Evolutionary conservation across 805 yeast species (phyloP).

Genomic region (Lipomyces yamadae): DNA sequence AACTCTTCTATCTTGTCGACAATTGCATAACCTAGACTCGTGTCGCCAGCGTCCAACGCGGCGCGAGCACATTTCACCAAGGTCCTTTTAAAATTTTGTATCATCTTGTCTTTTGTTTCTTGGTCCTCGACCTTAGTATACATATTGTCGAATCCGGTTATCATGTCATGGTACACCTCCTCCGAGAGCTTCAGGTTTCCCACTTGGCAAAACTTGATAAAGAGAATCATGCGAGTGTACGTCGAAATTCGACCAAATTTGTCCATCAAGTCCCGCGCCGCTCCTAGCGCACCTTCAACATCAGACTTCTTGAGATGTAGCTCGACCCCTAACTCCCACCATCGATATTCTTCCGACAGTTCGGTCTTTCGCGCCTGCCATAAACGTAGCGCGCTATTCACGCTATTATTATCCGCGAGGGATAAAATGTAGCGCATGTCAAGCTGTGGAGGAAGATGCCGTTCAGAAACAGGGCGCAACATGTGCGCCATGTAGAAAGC

Average conservation of each 20-base stretch:
- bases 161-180: slow-evolving; percentile 18
- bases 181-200: slow-evolving; percentile 19
- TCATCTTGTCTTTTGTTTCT: not conserved
- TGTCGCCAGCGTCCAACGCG: slow-evolving; percentile 22
- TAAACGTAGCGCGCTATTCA: slow-evolving; percentile 12
- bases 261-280: slow-evolving; percentile 17
- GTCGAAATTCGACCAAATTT: slow-evolving; percentile 14
- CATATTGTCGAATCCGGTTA: slow-evolving; percentile 4
- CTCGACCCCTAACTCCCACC: slow-evolving; percentile 25
- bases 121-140: not conserved
- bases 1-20: slow-evolving; percentile 20
- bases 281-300: slow-evolving; percentile 20
- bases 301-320: slow-evolving; percentile 16
- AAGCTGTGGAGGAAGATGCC: not conserved
- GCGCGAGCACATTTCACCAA: slow-evolving; percentile 21
- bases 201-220: slow-evolving; percentile 19
- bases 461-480: not conserved
- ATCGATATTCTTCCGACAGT: not conserved
- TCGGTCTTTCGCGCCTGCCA: slow-evolving; percentile 16
- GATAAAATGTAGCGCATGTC: slow-evolving; percentile 14
- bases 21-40: slow-evolving; percentile 16
- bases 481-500: slow-evolving; percentile 8
- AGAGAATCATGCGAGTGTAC: slow-evolving; percentile 6
- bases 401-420: slow-evolving; percentile 11
- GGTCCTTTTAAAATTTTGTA: not conserved